phyloP scores from a whole-genome alignment of 306 rosid genomes.

The Vigna nakashimae region DNA sequence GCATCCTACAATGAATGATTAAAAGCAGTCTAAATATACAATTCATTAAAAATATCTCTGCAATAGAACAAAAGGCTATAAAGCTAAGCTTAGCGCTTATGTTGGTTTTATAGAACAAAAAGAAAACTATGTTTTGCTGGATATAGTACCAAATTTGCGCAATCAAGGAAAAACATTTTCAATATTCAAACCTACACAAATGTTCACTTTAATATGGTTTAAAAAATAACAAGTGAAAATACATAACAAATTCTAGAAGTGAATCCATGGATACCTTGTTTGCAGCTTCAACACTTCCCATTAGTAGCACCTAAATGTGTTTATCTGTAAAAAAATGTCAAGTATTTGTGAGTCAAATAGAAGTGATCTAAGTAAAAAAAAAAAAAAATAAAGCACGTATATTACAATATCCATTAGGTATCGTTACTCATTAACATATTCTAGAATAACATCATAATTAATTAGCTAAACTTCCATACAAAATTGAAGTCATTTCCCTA shows the following conservation, averaged over 20 bases:
- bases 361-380: not conserved
- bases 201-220: conserved; percentile 20
- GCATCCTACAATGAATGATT: conserved; percentile 57
- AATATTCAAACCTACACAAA: conserved; percentile 27
- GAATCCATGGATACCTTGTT: conserved; percentile 59
- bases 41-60: not conserved
- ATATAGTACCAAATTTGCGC: not conserved
- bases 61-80: conserved; percentile 20
- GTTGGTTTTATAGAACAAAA: not conserved
- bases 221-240: conserved; percentile 9
- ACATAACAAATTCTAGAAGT: conserved; percentile 29
- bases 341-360: conserved; percentile 8
- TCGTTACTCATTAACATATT: not conserved
- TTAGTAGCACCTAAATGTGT: conserved; percentile 50
- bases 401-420: not conserved
- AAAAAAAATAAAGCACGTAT: not conserved
- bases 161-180: conserved; percentile 6
- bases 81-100: not conserved
- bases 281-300: conserved; percentile 78
- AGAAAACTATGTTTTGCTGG: not conserved
- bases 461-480: not conserved
- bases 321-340: conserved; percentile 37
- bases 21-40: conserved; percentile 8
- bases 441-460: conserved; percentile 29
- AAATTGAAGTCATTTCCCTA: not conserved